Evolutionary conservation across 2,329 filamentous ascomycete genomes (phyloP).

Genomic region (Parascedosporium putredinis): DNA sequence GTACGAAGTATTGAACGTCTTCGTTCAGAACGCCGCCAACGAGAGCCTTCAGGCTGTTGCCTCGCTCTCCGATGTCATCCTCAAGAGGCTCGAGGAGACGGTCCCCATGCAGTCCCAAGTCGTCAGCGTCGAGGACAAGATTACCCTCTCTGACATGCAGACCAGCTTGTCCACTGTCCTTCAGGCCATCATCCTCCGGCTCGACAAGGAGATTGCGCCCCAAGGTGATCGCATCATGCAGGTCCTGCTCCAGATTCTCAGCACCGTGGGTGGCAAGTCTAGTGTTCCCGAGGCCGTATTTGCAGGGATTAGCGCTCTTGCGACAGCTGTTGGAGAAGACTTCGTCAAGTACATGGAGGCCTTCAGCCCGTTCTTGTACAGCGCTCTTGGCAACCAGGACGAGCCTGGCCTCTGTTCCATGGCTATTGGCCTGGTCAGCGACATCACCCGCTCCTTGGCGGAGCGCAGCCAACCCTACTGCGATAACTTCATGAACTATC

Average conservation of each 20-base stretch:
- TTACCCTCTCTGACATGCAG: slow-evolving; percentile 95
- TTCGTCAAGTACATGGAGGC: slow-evolving; percentile 97
- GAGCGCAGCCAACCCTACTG: slow-evolving; percentile 90
- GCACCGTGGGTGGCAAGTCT: slow-evolving; percentile 70
- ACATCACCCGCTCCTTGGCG: slow-evolving; percentile 86
- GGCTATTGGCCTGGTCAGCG: slow-evolving; percentile 94
- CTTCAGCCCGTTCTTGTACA: slow-evolving; percentile 86
- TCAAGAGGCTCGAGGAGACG: slow-evolving; percentile 85
- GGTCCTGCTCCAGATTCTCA: slow-evolving; percentile 70
- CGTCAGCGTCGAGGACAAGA: slow-evolving; percentile 91
- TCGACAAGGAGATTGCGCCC: slow-evolving; percentile 84
- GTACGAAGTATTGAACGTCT: slow-evolving; percentile 93
- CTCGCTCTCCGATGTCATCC: slow-evolving; percentile 73
- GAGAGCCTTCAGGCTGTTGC: slow-evolving; percentile 76
- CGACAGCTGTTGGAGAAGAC: slow-evolving; percentile 82
- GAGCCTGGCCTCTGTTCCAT: slow-evolving; percentile 90
- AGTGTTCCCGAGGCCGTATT: slow-evolving; percentile 92
- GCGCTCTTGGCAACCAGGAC: slow-evolving; percentile 88
- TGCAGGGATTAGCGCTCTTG: slow-evolving; percentile 81
- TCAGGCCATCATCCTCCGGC: slow-evolving; percentile 78
- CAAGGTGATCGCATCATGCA: slow-evolving; percentile 94
- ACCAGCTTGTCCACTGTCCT: slow-evolving; percentile 88
- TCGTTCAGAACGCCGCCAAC: slow-evolving; percentile 80
- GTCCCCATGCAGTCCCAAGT: slow-evolving; percentile 84
- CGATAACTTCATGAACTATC: slow-evolving; percentile 95